phyloP scores from a whole-genome alignment of 208 protist genomes.

The Leishmania turanica region DNA sequence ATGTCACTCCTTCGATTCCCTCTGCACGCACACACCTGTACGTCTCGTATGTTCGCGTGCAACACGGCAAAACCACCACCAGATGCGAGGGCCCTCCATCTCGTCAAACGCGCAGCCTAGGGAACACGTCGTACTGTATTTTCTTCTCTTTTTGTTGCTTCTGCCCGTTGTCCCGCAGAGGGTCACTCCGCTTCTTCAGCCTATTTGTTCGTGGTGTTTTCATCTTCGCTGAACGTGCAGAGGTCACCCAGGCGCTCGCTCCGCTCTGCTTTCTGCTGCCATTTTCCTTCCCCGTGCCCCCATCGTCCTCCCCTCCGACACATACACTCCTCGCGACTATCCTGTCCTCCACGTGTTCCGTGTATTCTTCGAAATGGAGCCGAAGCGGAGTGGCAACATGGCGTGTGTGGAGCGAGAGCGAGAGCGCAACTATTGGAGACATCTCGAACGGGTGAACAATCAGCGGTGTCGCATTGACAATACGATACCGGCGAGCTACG shows the following conservation, averaged over 20 bases:
- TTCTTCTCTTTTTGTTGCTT: too few species aligned
- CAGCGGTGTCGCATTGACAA: slow-evolving; percentile 58
- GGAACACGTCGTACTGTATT: background rate
- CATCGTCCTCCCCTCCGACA: too few species aligned
- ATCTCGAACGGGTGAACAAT: slow-evolving; percentile 53
- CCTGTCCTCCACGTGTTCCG: background rate
- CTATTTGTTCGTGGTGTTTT: background rate
- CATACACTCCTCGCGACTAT: background rate
- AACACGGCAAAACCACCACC: background rate
- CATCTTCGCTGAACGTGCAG: background rate
- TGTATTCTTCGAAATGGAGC: slow-evolving; percentile 11
- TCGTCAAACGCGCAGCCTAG: background rate
- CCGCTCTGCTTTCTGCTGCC: too few species aligned
- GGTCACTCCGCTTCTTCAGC: background rate
- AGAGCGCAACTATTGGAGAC: slow-evolving; percentile 50
- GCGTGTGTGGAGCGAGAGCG: slow-evolving; percentile 36
- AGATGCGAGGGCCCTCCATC: background rate
- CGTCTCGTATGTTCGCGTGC: background rate
- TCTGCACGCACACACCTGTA: background rate
- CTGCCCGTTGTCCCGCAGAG: background rate
- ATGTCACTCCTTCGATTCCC: too few species aligned
- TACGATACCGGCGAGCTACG: slow-evolving; percentile 34
- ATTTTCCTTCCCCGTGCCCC: too few species aligned
- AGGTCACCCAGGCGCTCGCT: too few species aligned
- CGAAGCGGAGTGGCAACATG: slow-evolving; percentile 23